phyloP scores from a whole-genome alignment of 164 flowering plant genomes.

The Brasenia schreberi region DNA sequence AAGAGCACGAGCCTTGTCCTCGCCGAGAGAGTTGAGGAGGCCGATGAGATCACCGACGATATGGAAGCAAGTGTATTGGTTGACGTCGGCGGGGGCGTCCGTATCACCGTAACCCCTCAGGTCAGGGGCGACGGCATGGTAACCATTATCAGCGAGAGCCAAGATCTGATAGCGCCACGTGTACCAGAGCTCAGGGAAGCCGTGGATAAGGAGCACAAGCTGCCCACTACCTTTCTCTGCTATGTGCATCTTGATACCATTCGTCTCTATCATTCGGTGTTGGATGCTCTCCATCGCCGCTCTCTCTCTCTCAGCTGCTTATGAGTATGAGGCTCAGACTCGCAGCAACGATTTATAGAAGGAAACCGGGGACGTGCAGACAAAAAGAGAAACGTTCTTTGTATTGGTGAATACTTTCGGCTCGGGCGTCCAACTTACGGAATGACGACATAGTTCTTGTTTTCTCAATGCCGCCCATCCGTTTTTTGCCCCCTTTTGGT shows the following conservation, averaged over 20 bases:
- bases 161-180: constrained; percentile 34
- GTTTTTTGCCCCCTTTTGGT: too few species aligned
- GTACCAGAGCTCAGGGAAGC: constrained; percentile 38
- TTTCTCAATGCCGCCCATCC: too few species aligned
- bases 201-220: constrained; percentile 23
- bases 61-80: constrained; percentile 35
- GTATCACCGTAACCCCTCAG: constrained; percentile 42
- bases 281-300: constrained; percentile 5
- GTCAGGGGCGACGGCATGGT: constrained; percentile 42
- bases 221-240: constrained; percentile 31
- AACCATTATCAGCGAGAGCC: constrained; percentile 20
- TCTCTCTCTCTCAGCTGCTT: background rate
- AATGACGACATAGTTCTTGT: too few species aligned
- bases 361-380: too few species aligned
- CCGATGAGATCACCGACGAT: constrained; percentile 59
- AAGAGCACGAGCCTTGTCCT: constrained; percentile 10
- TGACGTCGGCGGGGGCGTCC: constrained; percentile 25
- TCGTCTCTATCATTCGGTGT: constrained; percentile 13
- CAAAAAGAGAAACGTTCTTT: too few species aligned
- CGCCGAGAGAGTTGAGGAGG: constrained; percentile 42
- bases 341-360: too few species aligned
- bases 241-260: constrained; percentile 36
- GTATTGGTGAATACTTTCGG: too few species aligned
- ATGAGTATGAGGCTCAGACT: too few species aligned
- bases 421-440: too few species aligned